Base-by-base conservation (phyloP, 192 early-diverging fungal species). In the Thoreauomyces humboldtii region DNA sequence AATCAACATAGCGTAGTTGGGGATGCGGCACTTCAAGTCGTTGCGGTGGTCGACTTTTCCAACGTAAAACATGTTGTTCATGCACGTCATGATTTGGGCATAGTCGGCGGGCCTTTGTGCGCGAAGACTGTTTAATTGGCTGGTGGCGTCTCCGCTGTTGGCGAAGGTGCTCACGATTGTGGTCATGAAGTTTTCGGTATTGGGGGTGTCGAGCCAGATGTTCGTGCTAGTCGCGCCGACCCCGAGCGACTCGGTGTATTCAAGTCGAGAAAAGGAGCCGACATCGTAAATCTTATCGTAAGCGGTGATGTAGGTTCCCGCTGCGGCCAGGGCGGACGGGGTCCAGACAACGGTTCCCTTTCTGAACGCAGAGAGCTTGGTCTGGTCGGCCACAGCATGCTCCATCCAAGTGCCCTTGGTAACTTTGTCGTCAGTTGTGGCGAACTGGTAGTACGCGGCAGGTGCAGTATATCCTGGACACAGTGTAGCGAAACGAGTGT, bases 21-120 rank as follows among this genome's bases (percentile, higher is more conserved):
- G 86, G 63, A 96, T 86, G 54, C 79, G 75, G 69, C 95, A 97
- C 63, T 86, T 76, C 31, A 91, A 65, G 17, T 87, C 84, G 45
- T 93, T 81, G 25, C 94, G 85, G 56, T 88, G 90, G 62, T 98
- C 95, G 15, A 96, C 69, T 17, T 76, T 71, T 12, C 94, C 95
- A 15, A 91, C 75, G 48, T 90, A 93, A 67, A 95, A 98, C 37
- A 89, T 71, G 46, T 82, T 82, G 43, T 95, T 81, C 33, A 98
- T 73, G 77, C 95, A 98, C 28, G 22, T 60, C 61, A 76, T 67
- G 15, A 63, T 59, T 11, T 65, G 12, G 7, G 9, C 22, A 24
- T 55, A 77, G 3, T 73, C 54, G 12, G 31, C 14, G 3, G 63
- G 65, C 15, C 60, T 21, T 19, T 33, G 15, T 31, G 25, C 41